Conservation (phyloP, 441 rosid genomes). For the Brassica hybrid region DNA sequence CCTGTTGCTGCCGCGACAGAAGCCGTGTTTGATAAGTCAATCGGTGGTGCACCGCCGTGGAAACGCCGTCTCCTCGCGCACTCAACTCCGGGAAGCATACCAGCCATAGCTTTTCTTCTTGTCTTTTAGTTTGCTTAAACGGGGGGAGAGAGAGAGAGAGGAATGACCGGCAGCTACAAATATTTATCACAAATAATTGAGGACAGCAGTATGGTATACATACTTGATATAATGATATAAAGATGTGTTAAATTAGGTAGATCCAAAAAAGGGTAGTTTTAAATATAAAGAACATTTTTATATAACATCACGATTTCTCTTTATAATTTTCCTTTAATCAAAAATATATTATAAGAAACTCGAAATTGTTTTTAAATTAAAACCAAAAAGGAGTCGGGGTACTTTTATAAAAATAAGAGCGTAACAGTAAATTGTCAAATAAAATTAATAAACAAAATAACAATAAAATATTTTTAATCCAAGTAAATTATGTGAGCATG, state of each 20-base stretch:
- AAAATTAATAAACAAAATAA: background rate
- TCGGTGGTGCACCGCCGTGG: conserved; percentile 58
- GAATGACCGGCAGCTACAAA: conserved; percentile 1
- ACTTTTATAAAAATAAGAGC: background rate
- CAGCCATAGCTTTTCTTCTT: conserved; percentile 59
- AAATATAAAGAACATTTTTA: background rate
- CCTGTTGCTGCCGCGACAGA: conserved; percentile 35
- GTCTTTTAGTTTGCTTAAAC: conserved; percentile 18
- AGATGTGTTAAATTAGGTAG: conserved; percentile 23
- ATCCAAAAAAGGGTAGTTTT: background rate
- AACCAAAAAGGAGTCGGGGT: background rate
- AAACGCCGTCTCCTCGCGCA: too few species aligned
- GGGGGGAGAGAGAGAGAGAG: background rate
- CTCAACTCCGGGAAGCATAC: conserved; percentile 93
- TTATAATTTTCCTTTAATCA: background rate
- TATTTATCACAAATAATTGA: conserved; percentile 31
- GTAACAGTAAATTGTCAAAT: background rate
- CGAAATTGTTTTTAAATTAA: background rate
- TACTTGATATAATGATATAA: background rate
- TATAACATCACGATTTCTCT: background rate
- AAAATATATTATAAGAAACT: background rate
- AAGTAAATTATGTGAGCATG: conserved; percentile 1
- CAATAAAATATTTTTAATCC: background rate
- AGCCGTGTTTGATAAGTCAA: conserved; percentile 44
- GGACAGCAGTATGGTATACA: conserved; percentile 2